Conservation (phyloP, 2,329 filamentous ascomycete species). For the Fusarium torulosum region DNA sequence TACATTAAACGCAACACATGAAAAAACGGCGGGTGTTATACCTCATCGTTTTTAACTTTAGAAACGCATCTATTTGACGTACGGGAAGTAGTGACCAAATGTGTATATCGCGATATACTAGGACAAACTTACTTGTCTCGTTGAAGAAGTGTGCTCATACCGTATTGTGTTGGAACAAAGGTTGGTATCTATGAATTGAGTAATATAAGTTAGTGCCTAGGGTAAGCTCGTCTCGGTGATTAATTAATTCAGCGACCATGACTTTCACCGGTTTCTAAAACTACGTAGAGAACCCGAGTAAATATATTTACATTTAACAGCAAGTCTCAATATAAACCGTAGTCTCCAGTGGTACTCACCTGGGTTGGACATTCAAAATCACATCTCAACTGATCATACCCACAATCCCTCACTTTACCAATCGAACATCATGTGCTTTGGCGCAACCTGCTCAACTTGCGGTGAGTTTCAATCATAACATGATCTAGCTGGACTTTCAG, state of each 20-base stretch:
- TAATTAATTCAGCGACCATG: constrained; percentile 23
- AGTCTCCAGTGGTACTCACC: neutral
- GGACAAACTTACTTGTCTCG: too few species aligned
- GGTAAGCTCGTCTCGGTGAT: constrained; percentile 8
- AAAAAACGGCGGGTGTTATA: too few species aligned
- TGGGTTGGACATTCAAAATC: neutral
- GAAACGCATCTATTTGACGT: too few species aligned
- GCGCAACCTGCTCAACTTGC: constrained; percentile 57
- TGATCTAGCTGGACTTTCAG: neutral
- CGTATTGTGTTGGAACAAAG: neutral
- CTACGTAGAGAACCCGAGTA: neutral
- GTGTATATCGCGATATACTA: too few species aligned
- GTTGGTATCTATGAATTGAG: too few species aligned
- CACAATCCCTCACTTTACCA: too few species aligned
- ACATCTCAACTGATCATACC: neutral
- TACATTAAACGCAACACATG: too few species aligned
- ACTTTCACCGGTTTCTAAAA: neutral
- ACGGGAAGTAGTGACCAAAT: too few species aligned
- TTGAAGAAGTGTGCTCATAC: neutral
- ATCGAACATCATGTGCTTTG: constrained; percentile 55
- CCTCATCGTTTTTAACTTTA: too few species aligned
- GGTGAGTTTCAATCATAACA: constrained; percentile 49
- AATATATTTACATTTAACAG: neutral
- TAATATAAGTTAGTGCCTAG: neutral
- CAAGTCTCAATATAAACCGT: neutral